Conservation (phyloP, 768 basidiomycete genomes). For the Naganishia friedmannii region DNA sequence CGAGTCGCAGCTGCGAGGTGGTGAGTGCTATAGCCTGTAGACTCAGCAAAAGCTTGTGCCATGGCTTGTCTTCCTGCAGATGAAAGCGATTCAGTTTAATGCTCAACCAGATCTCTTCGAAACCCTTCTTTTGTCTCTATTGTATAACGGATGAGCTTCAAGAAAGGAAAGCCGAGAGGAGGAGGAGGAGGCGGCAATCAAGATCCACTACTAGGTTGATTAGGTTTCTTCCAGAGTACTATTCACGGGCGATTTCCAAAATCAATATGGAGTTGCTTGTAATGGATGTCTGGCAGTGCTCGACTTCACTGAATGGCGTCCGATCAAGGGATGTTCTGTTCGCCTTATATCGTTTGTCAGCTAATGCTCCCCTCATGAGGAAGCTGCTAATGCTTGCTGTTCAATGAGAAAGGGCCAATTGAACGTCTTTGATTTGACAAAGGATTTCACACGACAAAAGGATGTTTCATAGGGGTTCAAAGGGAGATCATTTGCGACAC, state of each 20-base stretch:
- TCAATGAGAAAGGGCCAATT: conserved; percentile 9
- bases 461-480: conserved; percentile 17
- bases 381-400: too few relatives aligned
- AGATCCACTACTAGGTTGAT: background rate
- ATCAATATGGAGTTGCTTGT: background rate
- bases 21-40: background rate
- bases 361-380: too few relatives aligned
- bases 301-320: background rate
- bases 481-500: conserved; percentile 7
- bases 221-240: background rate
- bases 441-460: conserved; percentile 9
- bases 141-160: background rate
- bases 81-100: background rate
- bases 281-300: background rate
- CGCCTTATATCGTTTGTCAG: background rate
- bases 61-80: background rate
- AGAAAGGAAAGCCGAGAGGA: background rate
- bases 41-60: background rate
- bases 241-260: background rate
- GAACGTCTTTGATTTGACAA: background rate
- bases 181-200: background rate
- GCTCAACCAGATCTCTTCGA: background rate
- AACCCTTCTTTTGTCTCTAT: background rate
- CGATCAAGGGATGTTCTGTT: background rate
- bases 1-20: background rate